Evolutionary conservation across 768 basidiomycete genomes (phyloP), one percentile per base, ranked within the genome.

Genomic region (Agaricus bisporus): DNA sequence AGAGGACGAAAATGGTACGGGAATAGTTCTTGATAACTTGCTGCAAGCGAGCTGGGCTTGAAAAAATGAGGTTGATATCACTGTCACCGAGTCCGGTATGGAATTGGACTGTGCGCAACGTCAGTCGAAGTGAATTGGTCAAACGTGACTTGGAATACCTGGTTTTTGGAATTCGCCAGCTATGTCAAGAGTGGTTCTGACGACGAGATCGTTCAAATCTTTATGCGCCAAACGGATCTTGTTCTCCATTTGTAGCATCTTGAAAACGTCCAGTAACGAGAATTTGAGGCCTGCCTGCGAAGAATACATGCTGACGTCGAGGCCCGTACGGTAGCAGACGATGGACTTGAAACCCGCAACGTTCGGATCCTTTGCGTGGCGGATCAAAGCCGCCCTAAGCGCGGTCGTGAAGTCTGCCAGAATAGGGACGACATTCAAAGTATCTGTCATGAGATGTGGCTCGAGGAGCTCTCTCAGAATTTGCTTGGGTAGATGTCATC

Each of bases 71-170:
- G 22, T 67, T 74, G 46, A 91, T 79, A 50, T 91, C 86, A 54
- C 77, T 80, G 59, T 91, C 88, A 5, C 89, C 89, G 1, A 91
- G 73, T 29, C 89, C 89, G 7, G 86, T 90, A 60, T 91, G 89
- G 65, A 91, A 91, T 70, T 91, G 88, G 18, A 91, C 89, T 91
- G 49, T 14, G 37, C 28, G 41, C 11, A 41, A 36, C 29, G 37
- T 46, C 22, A 55, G 49, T 43, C 36, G 29, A 15, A 48, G 32
- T 38, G 26, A 36, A 35, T 36, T 5, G 17, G 18, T 17, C 39
- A 47, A 47, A 25, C 8, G 42, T 26, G 9, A 47, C 43, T 39
- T 25, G 22, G 51, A 37, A 60, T 72, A 86, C 88, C 80, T 49
- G 89, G 89, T 59, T 83, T 86, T 6, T 69, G 66, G 56, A 66